Base-by-base conservation (phyloP, 371 early-diverging fungal genomes). In the Haplosporangium sp. region DNA sequence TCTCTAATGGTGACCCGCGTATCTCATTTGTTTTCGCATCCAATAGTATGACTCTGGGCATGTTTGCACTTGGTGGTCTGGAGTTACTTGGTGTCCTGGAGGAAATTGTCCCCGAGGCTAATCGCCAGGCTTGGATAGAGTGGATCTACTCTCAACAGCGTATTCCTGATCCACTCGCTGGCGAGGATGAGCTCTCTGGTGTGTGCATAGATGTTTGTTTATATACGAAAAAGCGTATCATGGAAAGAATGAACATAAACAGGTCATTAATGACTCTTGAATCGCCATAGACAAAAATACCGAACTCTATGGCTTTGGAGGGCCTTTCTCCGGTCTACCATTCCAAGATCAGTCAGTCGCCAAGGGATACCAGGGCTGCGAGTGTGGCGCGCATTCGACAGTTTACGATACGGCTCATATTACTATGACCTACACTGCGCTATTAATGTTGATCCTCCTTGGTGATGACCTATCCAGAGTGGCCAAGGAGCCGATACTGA, bases 121-220 rank as follows among this genome's bases (percentile, higher is more conserved):
- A 92, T 67, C 87, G 87, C 59, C 52, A 74, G 6, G 88, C 83
- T n/a, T 93, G 93, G 90, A 90, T 97, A 46, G 96, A 97, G 23
- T 98, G 99, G 99, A 91, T 98, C 43, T 98, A 98, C 84, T 92
- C 92, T 21, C 96, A 96, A 81, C 98, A 98, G 48, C 67, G 77
- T 20, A 47, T 71, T 38, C 77, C 72, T 6, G 38, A 62, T 37
- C 14, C 41, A 10, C 38, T 6, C 6, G 63, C 10, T 9, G 52
- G 13, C 42, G 43, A 54, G 6, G 43, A 46, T 13, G 36, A 37
- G 5, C 18, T 18, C 5, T 48, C 59, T 7, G 71, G 71, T 64
- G 43, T 29, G 38, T 29, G 8, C 18, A 3, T 36, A 11, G 18
- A 57, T 23, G 2, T 14, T 59, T 18, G 16, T 13, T 2, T 18